A percentile compares a stretch with the other conserved stretches of the same genome.
These are phyloP conservation scores for Rubroboletus pulcherrimus DNA, from an alignment of 768 basidiomycete species.

Conservation along the genomic window DNA sequence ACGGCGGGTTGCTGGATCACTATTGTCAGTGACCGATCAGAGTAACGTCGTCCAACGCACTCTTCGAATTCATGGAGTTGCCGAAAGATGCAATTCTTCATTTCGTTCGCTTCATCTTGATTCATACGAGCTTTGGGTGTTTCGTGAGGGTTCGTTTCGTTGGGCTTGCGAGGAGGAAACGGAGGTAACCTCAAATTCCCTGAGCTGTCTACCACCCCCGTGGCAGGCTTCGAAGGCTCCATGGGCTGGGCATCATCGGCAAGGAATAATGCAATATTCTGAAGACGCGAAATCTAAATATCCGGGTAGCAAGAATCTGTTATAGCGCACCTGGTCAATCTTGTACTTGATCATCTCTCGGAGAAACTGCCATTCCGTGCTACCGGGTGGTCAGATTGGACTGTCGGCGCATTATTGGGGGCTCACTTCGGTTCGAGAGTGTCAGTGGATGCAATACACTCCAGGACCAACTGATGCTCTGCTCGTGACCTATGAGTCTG, in stretches of 20 bases:
- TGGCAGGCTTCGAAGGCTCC: conserved; percentile 41
- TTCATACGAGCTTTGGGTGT: conserved; percentile 57
- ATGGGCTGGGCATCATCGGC: conserved; percentile 33
- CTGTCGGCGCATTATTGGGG: neutral
- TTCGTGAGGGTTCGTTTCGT: conserved; percentile 48
- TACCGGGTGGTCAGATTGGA: conserved; percentile 27
- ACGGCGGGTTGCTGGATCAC: conserved; percentile 56
- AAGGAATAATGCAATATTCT: conserved; percentile 54
- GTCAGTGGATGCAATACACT: conserved; percentile 64
- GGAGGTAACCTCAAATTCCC: conserved; percentile 72
- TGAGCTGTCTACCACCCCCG: conserved; percentile 26
- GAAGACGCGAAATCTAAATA: neutral
- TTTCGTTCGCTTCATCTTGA: conserved; percentile 54
- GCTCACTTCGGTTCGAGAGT: conserved; percentile 48
- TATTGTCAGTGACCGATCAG: conserved; percentile 4
- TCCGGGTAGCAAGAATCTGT: neutral
- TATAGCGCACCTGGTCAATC: conserved; percentile 52
- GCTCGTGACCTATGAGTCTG: conserved; percentile 11
- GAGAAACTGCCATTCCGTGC: conserved; percentile 66
- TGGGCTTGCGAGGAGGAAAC: conserved; percentile 58
- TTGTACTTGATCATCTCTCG: conserved; percentile 72
- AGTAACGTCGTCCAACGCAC: conserved; percentile 39
- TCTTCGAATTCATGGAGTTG: conserved; percentile 74
- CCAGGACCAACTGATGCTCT: conserved; percentile 59
- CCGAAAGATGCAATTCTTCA: conserved; percentile 53